Evolutionary conservation across 305 asterid species (phyloP).

Genomic region (Coffea humblotiana): DNA sequence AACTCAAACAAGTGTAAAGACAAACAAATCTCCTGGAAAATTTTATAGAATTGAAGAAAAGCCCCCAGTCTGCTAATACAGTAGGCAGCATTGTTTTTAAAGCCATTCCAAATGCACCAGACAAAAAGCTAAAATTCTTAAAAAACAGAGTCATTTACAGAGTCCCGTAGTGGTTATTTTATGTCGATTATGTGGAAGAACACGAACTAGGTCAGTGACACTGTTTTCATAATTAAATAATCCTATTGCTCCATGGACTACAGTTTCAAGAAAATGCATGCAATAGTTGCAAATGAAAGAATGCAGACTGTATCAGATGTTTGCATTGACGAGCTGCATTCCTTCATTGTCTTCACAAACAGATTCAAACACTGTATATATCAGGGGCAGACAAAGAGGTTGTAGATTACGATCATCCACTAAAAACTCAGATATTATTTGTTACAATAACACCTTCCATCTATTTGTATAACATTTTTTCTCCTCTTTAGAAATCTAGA

Average conservation of each 20-base stretch:
- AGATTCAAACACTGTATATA: not conserved
- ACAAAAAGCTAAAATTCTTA: slow-evolving; percentile 2
- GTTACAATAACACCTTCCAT: not conserved
- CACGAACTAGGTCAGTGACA: not conserved
- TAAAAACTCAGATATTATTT: too few species aligned
- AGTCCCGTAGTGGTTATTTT: too few species aligned
- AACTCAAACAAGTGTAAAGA: not conserved
- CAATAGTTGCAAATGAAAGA: not conserved
- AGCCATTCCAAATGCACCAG: not conserved
- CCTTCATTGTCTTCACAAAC: not conserved
- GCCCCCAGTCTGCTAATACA: not conserved
- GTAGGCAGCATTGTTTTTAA: not conserved
- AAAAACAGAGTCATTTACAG: not conserved
- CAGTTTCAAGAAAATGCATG: not conserved
- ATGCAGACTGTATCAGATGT: not conserved
- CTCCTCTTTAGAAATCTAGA: not conserved
- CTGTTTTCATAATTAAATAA: too few species aligned
- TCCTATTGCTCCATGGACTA: not conserved
- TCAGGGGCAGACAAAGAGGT: not conserved
- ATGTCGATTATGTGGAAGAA: not conserved
- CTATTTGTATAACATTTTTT: not conserved
- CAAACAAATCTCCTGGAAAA: not conserved
- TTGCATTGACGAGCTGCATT: not conserved
- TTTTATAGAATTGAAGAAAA: not conserved
- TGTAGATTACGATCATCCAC: not conserved